Base-by-base conservation (phyloP, 2,329 filamentous ascomycete species). In the Torrubiella hemipterigena region DNA sequence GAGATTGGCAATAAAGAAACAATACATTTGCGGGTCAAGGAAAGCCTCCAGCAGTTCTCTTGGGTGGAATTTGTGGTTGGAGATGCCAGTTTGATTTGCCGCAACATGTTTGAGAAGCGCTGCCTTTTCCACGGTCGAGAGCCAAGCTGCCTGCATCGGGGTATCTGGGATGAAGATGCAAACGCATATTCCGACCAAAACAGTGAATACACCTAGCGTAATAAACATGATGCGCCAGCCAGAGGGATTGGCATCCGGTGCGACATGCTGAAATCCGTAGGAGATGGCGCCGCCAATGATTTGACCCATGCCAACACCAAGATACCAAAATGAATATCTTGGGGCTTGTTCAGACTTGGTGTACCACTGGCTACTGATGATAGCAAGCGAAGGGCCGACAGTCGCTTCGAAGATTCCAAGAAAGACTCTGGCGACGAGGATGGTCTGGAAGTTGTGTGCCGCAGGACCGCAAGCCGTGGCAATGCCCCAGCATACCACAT, bases 171-270 rank as follows among this genome's bases (percentile, higher is more conserved):
- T 43, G 23, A 56, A 48, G 16, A 50, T 22, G 19, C 55, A 42
- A 7, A 50, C 49, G 29, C 39, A 44, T 7, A 56, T 27, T 1
- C 54, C 56, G 6, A 56, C 45, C 6, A 44, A 12, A 4, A 56
- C 47, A 3, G 56, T 59, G 16, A 55, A 55, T 5, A 61, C 56
- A 7, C 78, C 78, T 42, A 83, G 74, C 10, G 77, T 67, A 28
- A 82, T 72, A 50, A 83, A 83, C 16, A 82, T 64, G 69, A 69
- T 77, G 6, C 73, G 60, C 77, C 77, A 84, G 4, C 77, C 77
- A n/a, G 70, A 58, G 3, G 67, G 64, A 2, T 60, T 50, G 4
- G 77, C 54, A 2, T 71, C 75, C 4, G 54, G 54, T 1, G 42
- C 60, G 51, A 63, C 55, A 9, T 70, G 63, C 44, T 74, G 69